Evolutionary conservation across 2,329 filamentous ascomycete genomes (phyloP).

Genomic region (Coleophoma eucalyptorum): DNA sequence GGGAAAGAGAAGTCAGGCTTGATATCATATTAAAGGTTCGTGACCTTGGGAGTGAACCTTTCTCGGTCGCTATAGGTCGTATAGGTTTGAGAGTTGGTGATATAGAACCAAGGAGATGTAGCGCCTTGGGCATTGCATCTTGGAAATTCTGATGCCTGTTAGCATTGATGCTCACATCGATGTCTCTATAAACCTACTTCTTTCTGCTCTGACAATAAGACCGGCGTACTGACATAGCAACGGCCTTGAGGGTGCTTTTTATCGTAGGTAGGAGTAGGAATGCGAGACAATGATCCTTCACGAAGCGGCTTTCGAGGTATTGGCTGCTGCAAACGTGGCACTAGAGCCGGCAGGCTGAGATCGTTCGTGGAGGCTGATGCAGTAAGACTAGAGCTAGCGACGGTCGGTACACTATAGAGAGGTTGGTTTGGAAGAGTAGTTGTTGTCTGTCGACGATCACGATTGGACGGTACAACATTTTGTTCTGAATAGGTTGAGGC

Average conservation of each 20-base stretch:
- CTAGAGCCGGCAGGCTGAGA: constrained; percentile 5
- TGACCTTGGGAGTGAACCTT: constrained; percentile 34
- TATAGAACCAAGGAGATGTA: constrained; percentile 9
- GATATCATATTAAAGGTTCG: constrained; percentile 41
- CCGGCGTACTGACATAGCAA: constrained; percentile 11
- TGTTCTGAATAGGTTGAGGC: too few species aligned
- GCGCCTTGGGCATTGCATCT: constrained; percentile 4
- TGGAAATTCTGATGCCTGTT: constrained; percentile 1
- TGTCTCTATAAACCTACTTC: constrained; percentile 8
- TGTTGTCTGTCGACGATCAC: not conserved
- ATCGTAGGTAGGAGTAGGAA: constrained; percentile 5
- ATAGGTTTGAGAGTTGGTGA: constrained; percentile 8
- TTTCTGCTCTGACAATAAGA: constrained; percentile 8
- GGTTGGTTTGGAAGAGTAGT: constrained; percentile 1
- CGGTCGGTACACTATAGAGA: constrained; percentile 14
- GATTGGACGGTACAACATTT: too few species aligned
- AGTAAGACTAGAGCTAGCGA: constrained; percentile 13
- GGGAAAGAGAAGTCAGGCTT: constrained; percentile 41
- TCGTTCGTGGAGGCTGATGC: constrained; percentile 14
- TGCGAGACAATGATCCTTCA: constrained; percentile 1
- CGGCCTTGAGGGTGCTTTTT: not conserved
- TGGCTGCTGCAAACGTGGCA: constrained; percentile 1
- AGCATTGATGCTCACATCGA: too few species aligned
- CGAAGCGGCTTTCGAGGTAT: not conserved
- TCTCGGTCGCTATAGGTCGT: not conserved